A percentile compares a stretch with the other conserved stretches of the same genome.
phyloP scores from a whole-genome alignment of 352 stramenopile species.

The Globisporangium megalacanthum region DNA sequence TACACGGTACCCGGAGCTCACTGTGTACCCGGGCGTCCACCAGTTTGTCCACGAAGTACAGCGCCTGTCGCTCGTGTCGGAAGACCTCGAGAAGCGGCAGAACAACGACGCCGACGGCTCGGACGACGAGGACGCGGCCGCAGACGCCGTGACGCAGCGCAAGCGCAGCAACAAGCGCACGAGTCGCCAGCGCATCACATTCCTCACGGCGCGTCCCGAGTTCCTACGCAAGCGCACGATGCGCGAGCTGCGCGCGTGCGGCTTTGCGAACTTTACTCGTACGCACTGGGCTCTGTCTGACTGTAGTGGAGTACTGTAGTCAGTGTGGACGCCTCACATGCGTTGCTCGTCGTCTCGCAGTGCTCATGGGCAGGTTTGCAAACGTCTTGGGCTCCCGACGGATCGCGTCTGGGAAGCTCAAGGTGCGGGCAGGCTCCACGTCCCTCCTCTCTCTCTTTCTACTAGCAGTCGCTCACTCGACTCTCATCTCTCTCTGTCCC shows the following conservation, averaged over 20 bases:
- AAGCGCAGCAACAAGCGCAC: background rate
- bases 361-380: conserved; percentile 67
- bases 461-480: background rate
- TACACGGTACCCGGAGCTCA: conserved; percentile 73
- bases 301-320: background rate
- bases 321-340: background rate
- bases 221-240: conserved; percentile 59
- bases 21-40: conserved; percentile 76
- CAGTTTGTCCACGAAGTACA: conserved; percentile 78
- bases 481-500: background rate
- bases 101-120: conserved; percentile 8
- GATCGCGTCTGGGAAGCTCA: conserved; percentile 65
- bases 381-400: conserved; percentile 59
- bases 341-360: conserved; percentile 14
- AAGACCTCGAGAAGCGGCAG: conserved; percentile 14
- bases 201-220: conserved; percentile 71
- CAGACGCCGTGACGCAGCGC: background rate
- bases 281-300: conserved; percentile 11
- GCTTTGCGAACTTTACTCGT: conserved; percentile 78
- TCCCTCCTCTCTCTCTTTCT: background rate
- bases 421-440: conserved; percentile 20
- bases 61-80: conserved; percentile 23
- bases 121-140: conserved; percentile 12
- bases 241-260: conserved; percentile 54
- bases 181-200: conserved; percentile 48